Evolutionary conservation across 352 stramenopile genomes (phyloP), one percentile per base, ranked within the genome.

Genomic region (Paralagenidium karlingii): DNA sequence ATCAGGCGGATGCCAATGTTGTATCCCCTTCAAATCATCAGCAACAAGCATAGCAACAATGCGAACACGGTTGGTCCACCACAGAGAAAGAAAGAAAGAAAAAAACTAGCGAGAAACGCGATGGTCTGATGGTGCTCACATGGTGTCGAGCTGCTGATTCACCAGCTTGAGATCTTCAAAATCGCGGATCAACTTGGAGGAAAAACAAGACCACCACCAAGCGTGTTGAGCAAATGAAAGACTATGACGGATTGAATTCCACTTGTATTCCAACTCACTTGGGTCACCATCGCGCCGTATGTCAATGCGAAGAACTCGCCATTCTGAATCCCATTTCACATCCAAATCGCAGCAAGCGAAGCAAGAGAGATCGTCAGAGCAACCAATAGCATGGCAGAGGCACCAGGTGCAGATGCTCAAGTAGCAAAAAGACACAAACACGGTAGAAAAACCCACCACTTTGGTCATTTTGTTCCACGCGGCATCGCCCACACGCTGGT

Each of bases 281-380:
- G 88, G 7, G 82, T 97, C 16, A 99, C 88, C 48, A 98, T 81
- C 13, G 91, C 88, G 24, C 95, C 95, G 63, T 98, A 99, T 8
- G 94, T 99, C 38, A 99, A 65, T 26, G 94, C 85, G 48, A 99
- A 98, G 24, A 99, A 74, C 65, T 99, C 95, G n/a, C 92, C 90
- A 53, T 98, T 99, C 77, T 55, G 41, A 13, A 13, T 33, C 19
- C 15, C 10, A 34, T 2, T 18, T 15, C 21, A 45, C 19, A 40
- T 2, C 13, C 19, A 13, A 41, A 40, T 10, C 22, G 9, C 6
- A 10, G 19, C 15, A 20, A 11, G 7, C 18, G 33, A 21, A 46
- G 29, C 20, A 15, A 31, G 6, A 18, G 8, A 41, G 13, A 13
- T 18, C 24, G 20, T 18, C 22, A 18, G 42, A 47, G 30, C 8